phyloP scores from a whole-genome alignment of 1,284 basidiomycete genomes.

The Clitocybe nebularis region DNA sequence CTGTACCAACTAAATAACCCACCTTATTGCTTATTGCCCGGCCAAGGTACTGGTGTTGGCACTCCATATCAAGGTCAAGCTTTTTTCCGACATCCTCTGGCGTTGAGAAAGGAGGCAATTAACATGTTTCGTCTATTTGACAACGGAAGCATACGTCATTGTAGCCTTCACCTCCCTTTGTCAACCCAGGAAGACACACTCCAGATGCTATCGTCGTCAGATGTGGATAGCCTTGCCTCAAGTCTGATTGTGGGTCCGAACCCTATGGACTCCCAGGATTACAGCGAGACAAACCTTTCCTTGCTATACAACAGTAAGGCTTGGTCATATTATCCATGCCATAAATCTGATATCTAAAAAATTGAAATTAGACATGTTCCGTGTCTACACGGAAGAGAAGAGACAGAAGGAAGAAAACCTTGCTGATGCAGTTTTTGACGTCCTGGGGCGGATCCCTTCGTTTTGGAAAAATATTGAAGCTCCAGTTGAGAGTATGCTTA shows the following conservation, averaged over 20 bases:
- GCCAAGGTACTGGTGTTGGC: slow-evolving; percentile 20
- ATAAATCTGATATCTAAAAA: slow-evolving; percentile 10
- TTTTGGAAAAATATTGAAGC: slow-evolving; percentile 51
- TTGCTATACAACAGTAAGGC: slow-evolving; percentile 50
- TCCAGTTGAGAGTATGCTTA: slow-evolving; percentile 50
- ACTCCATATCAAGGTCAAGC: slow-evolving; percentile 40
- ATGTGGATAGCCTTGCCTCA: slow-evolving; percentile 31
- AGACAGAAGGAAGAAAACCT: slow-evolving; percentile 30
- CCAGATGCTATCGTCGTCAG: slow-evolving; percentile 35
- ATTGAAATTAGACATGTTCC: slow-evolving; percentile 34
- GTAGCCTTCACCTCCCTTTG: slow-evolving; percentile 31
- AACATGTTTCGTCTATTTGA: slow-evolving; percentile 46
- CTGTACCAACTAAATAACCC: slow-evolving; percentile 39
- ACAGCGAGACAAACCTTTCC: slow-evolving; percentile 43
- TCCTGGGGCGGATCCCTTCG: slow-evolving; percentile 47
- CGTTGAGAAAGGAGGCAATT: slow-evolving; percentile 20
- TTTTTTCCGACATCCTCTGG: slow-evolving; percentile 35
- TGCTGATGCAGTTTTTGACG: slow-evolving; percentile 39
- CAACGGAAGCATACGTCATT: slow-evolving; percentile 42
- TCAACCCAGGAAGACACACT: slow-evolving; percentile 3
- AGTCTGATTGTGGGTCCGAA: slow-evolving; percentile 39
- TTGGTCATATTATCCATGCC: not conserved
- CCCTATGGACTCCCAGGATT: slow-evolving; percentile 42
- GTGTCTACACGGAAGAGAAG: slow-evolving; percentile 20
- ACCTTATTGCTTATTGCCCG: slow-evolving; percentile 43